Evolutionary conservation across 345 rosid species (phyloP).

Genomic region (Salix koriyanagi): DNA sequence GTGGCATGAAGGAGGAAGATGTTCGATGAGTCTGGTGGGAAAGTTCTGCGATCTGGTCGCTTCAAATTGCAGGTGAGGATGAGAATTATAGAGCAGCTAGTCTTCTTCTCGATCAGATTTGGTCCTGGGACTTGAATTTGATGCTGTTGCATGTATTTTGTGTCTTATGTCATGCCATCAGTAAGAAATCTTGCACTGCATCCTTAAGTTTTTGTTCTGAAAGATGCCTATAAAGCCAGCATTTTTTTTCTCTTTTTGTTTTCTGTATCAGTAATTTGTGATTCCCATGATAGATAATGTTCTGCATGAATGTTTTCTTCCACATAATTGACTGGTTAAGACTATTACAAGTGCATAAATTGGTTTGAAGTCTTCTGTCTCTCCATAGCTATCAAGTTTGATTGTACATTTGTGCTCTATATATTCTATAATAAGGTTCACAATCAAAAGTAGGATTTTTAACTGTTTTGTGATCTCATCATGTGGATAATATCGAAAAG

Average conservation of each 20-base stretch:
- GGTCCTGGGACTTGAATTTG: not conserved
- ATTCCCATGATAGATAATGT: not conserved
- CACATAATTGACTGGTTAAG: not conserved
- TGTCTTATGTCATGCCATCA: too few species aligned
- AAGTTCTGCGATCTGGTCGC: constrained; percentile 31
- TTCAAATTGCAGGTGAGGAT: constrained; percentile 46
- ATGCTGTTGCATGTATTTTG: not conserved
- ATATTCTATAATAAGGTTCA: not conserved
- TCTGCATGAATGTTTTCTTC: not conserved
- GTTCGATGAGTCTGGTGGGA: constrained; percentile 48
- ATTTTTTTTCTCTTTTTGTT: not conserved
- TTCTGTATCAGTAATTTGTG: not conserved
- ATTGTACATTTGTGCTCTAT: constrained; percentile 8
- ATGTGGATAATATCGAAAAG: not conserved
- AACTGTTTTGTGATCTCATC: constrained; percentile 13
- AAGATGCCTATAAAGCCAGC: not conserved
- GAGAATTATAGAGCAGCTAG: not conserved
- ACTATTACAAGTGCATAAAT: not conserved
- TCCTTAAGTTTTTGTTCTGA: not conserved
- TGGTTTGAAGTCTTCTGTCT: not conserved
- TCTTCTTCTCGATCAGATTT: not conserved
- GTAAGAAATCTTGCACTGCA: too few species aligned
- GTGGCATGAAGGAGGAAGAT: constrained; percentile 39
- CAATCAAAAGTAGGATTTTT: not conserved
- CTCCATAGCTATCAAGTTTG: not conserved